A percentile compares a stretch with the other conserved stretches of the same genome.
Conservation (phyloP, 169 alveolate species). For the Plasmodium knowlesi region DNA sequence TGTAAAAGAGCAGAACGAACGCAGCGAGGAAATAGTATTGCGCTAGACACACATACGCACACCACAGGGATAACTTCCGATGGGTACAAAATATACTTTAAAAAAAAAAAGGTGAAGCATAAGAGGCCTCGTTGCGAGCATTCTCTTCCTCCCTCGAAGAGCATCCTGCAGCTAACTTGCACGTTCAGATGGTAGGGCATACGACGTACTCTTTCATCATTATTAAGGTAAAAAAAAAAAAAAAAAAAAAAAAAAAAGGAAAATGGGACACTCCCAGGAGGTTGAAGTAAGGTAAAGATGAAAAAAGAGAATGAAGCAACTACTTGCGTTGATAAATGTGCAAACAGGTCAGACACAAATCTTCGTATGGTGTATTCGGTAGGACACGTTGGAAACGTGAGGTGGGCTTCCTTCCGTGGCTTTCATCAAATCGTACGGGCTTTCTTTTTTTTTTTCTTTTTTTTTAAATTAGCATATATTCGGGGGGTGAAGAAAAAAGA, state of each 20-base stretch:
- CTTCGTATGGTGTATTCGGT: not conserved
- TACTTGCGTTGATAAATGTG: not conserved
- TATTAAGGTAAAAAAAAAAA: not conserved
- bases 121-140: not conserved
- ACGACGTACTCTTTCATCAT: not conserved
- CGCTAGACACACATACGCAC: not conserved
- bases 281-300: not conserved
- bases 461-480: not conserved
- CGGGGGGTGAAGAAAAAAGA: not conserved
- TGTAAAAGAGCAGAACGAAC: not conserved
- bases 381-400: not conserved
- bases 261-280: not conserved
- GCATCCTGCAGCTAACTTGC: not conserved
- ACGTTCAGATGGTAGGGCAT: not conserved
- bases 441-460: not conserved
- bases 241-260: no score
- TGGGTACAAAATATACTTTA: not conserved
- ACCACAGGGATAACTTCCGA: not conserved
- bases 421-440: not conserved
- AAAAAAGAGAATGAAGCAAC: not conserved
- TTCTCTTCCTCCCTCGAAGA: not conserved
- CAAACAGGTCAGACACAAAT: not conserved
- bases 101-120: not conserved
- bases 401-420: not conserved
- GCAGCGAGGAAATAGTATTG: not conserved